phyloP scores from a whole-genome alignment of 768 basidiomycete genomes.

The Pleurotus citrinopileatus region DNA sequence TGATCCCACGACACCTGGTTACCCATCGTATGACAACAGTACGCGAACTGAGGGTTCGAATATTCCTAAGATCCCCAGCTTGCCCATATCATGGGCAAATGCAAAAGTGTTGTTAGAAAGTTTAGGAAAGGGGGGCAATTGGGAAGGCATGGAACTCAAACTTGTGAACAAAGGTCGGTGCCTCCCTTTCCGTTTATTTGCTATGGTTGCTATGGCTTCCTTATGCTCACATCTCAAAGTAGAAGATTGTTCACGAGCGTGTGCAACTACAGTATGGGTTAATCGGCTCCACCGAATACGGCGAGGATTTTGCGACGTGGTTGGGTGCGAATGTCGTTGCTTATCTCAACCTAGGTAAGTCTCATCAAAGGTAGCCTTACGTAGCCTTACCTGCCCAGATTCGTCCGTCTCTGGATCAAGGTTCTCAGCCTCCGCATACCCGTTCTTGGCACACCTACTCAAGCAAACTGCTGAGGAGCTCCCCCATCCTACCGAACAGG shows the following conservation, averaged over 20 bases:
- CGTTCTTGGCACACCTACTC: conserved; percentile 63
- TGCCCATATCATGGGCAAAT: conserved; percentile 68
- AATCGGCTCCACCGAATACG: conserved; percentile 66
- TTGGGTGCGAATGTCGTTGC: conserved; percentile 59
- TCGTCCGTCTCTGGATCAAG: conserved; percentile 55
- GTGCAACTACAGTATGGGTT: conserved; percentile 40
- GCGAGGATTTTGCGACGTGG: conserved; percentile 70
- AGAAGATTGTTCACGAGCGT: no score
- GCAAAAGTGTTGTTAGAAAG: conserved; percentile 53
- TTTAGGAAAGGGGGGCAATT: conserved; percentile 39
- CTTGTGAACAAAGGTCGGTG: conserved; percentile 59
- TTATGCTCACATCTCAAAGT: no score
- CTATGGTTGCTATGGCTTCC: neutral
- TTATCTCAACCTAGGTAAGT: conserved; percentile 55
- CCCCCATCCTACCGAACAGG: conserved; percentile 50
- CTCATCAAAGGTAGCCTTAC: neutral
- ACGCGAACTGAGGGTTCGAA: conserved; percentile 48
- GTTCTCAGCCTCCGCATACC: conserved; percentile 51
- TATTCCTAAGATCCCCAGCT: conserved; percentile 53
- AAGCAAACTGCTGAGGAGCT: conserved; percentile 50
- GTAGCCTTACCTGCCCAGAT: conserved; percentile 16
- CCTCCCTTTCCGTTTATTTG: neutral
- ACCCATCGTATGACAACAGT: conserved; percentile 65
- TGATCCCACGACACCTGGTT: conserved; percentile 44
- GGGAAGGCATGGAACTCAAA: conserved; percentile 38